phyloP scores from a whole-genome alignment of 225 moss, liverwort and hornwort species.

The Pseudoscleropodium purum region DNA sequence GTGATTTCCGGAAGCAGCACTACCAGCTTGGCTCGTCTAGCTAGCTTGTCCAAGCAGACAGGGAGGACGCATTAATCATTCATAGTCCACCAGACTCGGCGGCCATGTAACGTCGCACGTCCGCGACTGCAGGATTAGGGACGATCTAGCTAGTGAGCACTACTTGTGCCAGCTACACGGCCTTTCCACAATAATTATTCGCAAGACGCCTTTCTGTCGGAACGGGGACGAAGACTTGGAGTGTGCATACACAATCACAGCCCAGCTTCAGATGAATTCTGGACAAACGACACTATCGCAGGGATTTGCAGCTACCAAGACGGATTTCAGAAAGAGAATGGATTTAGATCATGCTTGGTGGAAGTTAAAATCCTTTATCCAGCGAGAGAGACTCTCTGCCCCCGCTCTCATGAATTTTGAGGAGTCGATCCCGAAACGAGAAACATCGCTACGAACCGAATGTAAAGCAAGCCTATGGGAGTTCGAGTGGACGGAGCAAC shows the following conservation, averaged over 20 bases:
- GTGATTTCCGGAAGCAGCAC: constrained; percentile 1
- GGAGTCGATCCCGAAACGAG: neutral
- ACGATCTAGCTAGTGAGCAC: neutral
- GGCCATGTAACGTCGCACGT: constrained; percentile 31
- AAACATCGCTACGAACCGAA: neutral
- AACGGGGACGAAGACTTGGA: neutral
- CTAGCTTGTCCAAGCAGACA: neutral
- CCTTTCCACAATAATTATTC: neutral
- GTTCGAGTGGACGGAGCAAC: neutral
- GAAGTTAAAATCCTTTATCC: neutral
- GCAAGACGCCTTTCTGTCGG: neutral
- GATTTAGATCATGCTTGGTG: neutral
- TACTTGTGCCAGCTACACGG: constrained; percentile 1
- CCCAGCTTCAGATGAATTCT: neutral
- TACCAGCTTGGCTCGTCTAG: neutral
- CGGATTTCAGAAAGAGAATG: neutral
- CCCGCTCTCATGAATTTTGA: constrained; percentile 5
- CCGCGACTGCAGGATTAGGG: neutral
- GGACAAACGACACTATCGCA: neutral
- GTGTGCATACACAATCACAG: neutral
- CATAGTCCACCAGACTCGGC: constrained; percentile 27
- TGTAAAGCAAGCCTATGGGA: neutral
- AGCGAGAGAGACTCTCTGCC: neutral
- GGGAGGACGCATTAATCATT: constrained; percentile 3
- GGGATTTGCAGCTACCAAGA: neutral